Evolutionary conservation across 2,329 filamentous ascomycete genomes (phyloP), one percentile per base, ranked within the genome.

Genomic region (Phyllosticta ampelicida): DNA sequence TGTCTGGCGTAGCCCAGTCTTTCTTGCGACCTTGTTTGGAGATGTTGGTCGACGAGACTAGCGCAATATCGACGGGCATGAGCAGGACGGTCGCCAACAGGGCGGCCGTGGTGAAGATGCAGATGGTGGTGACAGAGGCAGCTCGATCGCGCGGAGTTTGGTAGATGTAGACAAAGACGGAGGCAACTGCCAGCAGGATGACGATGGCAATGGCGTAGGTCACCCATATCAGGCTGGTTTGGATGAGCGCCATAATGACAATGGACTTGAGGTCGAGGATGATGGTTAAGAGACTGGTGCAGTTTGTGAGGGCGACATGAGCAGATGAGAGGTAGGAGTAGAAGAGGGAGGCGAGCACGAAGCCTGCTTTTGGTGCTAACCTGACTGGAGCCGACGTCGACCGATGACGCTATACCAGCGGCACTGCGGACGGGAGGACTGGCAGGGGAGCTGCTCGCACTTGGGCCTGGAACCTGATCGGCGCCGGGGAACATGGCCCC

Each of bases 221-320:
- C 62, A 94, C 85, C 94, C 94, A 99, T 73, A 97, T 97, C 64
- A 97, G 80, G 68, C 88, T 89, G 58, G 87, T 87, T 71, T 95
- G 90, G 62, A 96, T 83, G 70, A 94, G 77, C 54, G 81, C 80
- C 83, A 86, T 86, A 62, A 59, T 63, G 54, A 11, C 3, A 19
- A n/a, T 36, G 54, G 23, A 8, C 18, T 23, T 23, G 58, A 36
- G 48, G 20, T 23, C 29, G 21, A 52, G 21, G 18, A 5, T 19
- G 48, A 28, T 19, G 52, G 3, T 29, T 5, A 21, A 29, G 48
- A n/a, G n/a, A 21, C 11, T 28, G 48, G 21, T 16, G 19, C 6
- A 11, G 29, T 28, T 16, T 19, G 13, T 11, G 9, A 48, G 11
- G 48, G 9, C 36, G 44, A 26, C 29, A 19, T 54, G 51, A 3